A percentile compares a stretch with the other conserved stretches of the same genome.
Conservation (phyloP, 495 filamentous ascomycete species). For the Xylaria flabelliformis region DNA sequence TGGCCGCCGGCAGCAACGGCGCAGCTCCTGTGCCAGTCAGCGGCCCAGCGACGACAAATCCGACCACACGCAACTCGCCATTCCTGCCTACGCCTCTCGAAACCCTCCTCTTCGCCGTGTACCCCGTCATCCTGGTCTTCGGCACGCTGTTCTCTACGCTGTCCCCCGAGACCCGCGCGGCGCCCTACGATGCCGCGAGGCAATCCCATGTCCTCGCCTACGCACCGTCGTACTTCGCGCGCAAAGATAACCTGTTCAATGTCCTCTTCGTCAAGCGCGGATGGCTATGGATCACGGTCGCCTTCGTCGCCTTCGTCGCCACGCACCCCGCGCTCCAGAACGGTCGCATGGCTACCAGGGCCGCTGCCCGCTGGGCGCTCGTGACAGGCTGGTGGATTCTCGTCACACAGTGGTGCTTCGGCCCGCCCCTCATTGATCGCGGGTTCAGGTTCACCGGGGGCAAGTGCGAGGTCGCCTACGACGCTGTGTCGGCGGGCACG, state of each 20-base stretch:
- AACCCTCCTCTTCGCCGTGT: constrained; percentile 65
- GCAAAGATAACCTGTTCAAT: constrained; percentile 91
- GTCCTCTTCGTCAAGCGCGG: constrained; percentile 90
- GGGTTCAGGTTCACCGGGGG: constrained; percentile 84
- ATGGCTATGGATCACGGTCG: constrained; percentile 85
- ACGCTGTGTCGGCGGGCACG: constrained; percentile 34
- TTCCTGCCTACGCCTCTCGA: constrained; percentile 69
- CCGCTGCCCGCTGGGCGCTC: constrained; percentile 67
- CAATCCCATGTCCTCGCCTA: constrained; percentile 62
- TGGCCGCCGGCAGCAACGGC: constrained; percentile 10
- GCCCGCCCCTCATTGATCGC: constrained; percentile 85
- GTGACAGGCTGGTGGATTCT: constrained; percentile 77
- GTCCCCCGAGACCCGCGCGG: constrained; percentile 68
- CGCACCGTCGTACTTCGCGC: constrained; percentile 88
- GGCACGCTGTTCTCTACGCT: constrained; percentile 82
- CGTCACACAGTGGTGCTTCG: constrained; percentile 96
- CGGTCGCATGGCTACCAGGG: constrained; percentile 52
- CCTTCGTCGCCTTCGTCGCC: constrained; percentile 67
- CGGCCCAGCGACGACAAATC: neutral
- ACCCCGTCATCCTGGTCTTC: constrained; percentile 76
- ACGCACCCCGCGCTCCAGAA: constrained; percentile 61
- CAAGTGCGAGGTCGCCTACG: constrained; percentile 64
- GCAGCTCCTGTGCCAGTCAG: neutral
- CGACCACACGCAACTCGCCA: constrained; percentile 47
- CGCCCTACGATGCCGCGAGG: constrained; percentile 60